Conservation (phyloP, 805 yeast species). For the Saccharomycopsis sp. region DNA sequence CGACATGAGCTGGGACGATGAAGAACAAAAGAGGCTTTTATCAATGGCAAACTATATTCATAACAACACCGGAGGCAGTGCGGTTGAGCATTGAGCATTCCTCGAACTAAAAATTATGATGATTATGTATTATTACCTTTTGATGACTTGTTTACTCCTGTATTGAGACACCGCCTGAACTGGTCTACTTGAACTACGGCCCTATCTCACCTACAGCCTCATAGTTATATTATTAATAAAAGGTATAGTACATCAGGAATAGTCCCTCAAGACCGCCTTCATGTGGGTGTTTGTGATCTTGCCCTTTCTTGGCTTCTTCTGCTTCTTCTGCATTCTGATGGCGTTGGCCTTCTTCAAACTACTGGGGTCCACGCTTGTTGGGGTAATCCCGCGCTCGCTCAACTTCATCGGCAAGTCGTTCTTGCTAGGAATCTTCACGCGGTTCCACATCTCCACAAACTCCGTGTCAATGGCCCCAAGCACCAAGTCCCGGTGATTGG, state of each 20-base stretch:
- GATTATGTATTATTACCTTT: too few relatives aligned
- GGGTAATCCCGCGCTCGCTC: constrained; percentile 81
- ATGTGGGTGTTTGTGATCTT: constrained; percentile 94
- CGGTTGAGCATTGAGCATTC: constrained; percentile 10
- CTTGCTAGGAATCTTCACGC: constrained; percentile 69
- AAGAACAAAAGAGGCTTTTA: constrained; percentile 27
- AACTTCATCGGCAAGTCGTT: constrained; percentile 73
- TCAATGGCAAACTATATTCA: constrained; percentile 27
- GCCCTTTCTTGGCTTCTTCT: constrained; percentile 85
- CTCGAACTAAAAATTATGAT: too few relatives aligned
- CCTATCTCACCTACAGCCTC: too few relatives aligned
- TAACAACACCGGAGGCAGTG: constrained; percentile 22
- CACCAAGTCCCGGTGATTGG: constrained; percentile 54
- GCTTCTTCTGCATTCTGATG: constrained; percentile 56
- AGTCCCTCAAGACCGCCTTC: constrained; percentile 92
- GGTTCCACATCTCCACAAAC: constrained; percentile 74
- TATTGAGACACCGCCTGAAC: too few relatives aligned
- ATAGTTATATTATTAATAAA: too few relatives aligned
- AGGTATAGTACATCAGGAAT: constrained; percentile 26
- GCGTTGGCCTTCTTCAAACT: constrained; percentile 61
- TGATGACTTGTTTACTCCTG: too few relatives aligned
- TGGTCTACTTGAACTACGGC: too few relatives aligned
- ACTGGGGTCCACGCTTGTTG: constrained; percentile 97
- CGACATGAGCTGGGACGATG: constrained; percentile 28
- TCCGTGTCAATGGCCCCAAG: constrained; percentile 63